A percentile compares a stretch with the other conserved stretches of the same genome.
Evolutionary conservation across 2,329 filamentous ascomycete species (phyloP).

Genomic region (Graphiopsis chlorocephala): DNA sequence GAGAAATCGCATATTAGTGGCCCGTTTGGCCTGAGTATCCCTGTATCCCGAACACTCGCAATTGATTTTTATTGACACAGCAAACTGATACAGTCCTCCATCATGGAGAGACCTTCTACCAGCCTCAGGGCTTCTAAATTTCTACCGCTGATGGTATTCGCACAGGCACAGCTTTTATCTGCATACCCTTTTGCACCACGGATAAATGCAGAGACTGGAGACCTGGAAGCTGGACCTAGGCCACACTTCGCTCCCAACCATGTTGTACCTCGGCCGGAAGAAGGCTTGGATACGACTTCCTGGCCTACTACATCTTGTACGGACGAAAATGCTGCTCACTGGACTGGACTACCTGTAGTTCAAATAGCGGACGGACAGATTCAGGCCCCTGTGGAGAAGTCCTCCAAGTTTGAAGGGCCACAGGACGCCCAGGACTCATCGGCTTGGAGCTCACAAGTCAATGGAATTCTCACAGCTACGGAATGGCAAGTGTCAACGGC

Average conservation of each 20-base stretch:
- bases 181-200: slow-evolving; percentile 25
- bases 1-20: slow-evolving; percentile 11
- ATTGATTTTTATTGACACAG: slow-evolving; percentile 25
- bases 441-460: background rate
- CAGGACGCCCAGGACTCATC: background rate
- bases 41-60: slow-evolving; percentile 19
- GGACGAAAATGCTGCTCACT: background rate
- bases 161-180: slow-evolving; percentile 26
- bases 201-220: slow-evolving; percentile 11
- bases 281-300: slow-evolving; percentile 13
- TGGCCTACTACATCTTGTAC: slow-evolving; percentile 9
- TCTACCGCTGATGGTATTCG: slow-evolving; percentile 28
- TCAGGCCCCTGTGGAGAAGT: slow-evolving; percentile 11
- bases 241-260: slow-evolving; percentile 9
- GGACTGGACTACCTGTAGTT: slow-evolving; percentile 5
- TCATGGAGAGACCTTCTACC: slow-evolving; percentile 21
- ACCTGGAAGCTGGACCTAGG: slow-evolving; percentile 10
- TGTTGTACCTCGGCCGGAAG: background rate
- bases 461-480: background rate
- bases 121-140: slow-evolving; percentile 21
- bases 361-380: slow-evolving; percentile 25
- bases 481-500: slow-evolving; percentile 8
- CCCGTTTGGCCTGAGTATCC: slow-evolving; percentile 14
- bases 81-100: slow-evolving; percentile 17
- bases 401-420: background rate